A percentile compares a stretch with the other conserved stretches of the same genome.
Conservation (phyloP, 768 basidiomycete genomes). For the Lactifluus hygrophoroides region DNA sequence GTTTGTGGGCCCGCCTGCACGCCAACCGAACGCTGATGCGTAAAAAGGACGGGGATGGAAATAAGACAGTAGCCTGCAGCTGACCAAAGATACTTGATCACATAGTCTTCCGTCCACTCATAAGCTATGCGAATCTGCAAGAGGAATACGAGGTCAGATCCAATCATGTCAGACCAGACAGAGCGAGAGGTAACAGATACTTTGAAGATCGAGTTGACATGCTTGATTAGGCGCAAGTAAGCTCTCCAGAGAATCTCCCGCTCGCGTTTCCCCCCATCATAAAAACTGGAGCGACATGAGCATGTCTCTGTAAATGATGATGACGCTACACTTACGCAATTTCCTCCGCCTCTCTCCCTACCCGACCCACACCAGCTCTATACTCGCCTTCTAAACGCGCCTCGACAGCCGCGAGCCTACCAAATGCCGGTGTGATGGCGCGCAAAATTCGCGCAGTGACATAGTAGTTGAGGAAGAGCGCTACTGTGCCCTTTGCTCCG, state of each 20-base stretch:
- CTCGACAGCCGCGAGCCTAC: constrained; percentile 79
- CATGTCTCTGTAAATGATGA: not conserved
- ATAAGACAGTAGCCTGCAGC: constrained; percentile 89
- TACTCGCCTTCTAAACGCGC: constrained; percentile 89
- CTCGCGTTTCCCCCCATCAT: constrained; percentile 81
- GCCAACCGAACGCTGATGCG: constrained; percentile 34
- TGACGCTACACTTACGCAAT: constrained; percentile 54
- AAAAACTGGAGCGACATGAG: constrained; percentile 52
- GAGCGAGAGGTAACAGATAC: constrained; percentile 27
- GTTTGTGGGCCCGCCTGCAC: constrained; percentile 18
- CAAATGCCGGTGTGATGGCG: constrained; percentile 89
- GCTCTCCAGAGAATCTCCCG: constrained; percentile 70
- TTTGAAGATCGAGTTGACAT: constrained; percentile 90
- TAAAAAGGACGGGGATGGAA: constrained; percentile 80
- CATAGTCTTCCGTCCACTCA: constrained; percentile 94
- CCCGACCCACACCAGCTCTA: constrained; percentile 72
- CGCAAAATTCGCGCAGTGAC: constrained; percentile 75
- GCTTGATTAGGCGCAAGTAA: constrained; percentile 73
- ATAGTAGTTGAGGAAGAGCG: constrained; percentile 80
- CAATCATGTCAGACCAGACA: not conserved
- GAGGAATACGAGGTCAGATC: not conserved
- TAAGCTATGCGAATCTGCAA: constrained; percentile 78
- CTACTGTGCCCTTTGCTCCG: constrained; percentile 71
- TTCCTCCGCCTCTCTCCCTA: constrained; percentile 88
- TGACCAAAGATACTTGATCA: constrained; percentile 95